Percentiles rank a stretch among this genome's conserved stretches.
These are phyloP conservation scores for Trichosphaerium sp. DNA, from an alignment of 78 protist species.

Conservation along the genomic window DNA sequence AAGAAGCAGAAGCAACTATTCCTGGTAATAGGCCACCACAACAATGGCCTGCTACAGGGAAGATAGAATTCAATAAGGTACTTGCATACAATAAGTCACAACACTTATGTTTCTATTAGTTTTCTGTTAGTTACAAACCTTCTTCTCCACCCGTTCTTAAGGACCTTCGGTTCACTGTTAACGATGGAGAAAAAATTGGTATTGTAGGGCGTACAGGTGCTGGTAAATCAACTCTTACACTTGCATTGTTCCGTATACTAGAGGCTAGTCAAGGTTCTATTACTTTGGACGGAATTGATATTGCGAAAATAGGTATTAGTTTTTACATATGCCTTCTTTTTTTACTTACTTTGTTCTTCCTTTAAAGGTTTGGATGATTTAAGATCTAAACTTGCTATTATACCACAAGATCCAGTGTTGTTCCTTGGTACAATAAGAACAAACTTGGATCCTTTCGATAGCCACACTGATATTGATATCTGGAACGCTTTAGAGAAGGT, in stretches of 20 bases:
- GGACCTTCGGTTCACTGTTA: too few species aligned
- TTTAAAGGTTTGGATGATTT: slow-evolving; percentile 16
- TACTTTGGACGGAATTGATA: neutral
- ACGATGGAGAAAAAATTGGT: slow-evolving; percentile 60
- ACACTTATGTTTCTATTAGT: neutral
- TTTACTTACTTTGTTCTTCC: neutral
- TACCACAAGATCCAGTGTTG: slow-evolving; percentile 84
- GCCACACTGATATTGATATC: slow-evolving; percentile 16
- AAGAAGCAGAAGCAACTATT: too few species aligned
- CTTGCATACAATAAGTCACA: slow-evolving; percentile 38
- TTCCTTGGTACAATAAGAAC: slow-evolving; percentile 60
- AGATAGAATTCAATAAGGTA: neutral
- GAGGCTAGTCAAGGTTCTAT: neutral
- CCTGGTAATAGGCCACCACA: too few species aligned
- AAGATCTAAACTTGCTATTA: slow-evolving; percentile 51
- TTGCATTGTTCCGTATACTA: slow-evolving; percentile 20
- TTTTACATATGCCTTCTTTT: neutral
- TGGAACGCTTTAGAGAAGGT: slow-evolving; percentile 39
- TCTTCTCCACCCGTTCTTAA: neutral
- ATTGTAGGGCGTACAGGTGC: slow-evolving; percentile 94
- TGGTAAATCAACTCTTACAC: slow-evolving; percentile 71
- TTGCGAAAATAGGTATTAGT: too few species aligned
- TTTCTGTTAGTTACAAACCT: neutral
- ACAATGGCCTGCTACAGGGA: too few species aligned
- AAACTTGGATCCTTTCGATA: slow-evolving; percentile 53